These are phyloP conservation scores for Zygosaccharomyces siamensis DNA, from an alignment of 805 yeast species.

Conservation along the genomic window DNA sequence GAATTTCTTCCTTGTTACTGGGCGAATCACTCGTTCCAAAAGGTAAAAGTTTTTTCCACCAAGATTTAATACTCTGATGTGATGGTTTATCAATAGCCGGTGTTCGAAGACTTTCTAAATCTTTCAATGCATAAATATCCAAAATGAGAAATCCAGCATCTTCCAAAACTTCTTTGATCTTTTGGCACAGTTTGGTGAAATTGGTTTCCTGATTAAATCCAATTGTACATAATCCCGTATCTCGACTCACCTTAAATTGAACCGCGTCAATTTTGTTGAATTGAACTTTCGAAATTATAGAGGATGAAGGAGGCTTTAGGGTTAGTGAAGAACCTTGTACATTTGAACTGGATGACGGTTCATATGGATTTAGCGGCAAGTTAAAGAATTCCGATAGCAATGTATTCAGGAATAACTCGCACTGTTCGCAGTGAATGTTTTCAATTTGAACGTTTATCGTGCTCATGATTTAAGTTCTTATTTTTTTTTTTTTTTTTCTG, in stretches of 20 bases:
- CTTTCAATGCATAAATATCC: slow-evolving; percentile 9
- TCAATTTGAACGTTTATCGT: slow-evolving; percentile 25
- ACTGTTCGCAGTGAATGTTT: slow-evolving; percentile 54
- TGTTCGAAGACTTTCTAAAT: slow-evolving; percentile 14
- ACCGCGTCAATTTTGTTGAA: not conserved
- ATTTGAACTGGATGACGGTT: not conserved
- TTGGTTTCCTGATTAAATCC: slow-evolving; percentile 15
- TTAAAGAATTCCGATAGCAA: slow-evolving; percentile 27
- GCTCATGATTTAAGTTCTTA: not conserved
- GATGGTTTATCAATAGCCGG: not conserved
- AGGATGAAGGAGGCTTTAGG: slow-evolving; percentile 10
- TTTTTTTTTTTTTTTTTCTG: not conserved
- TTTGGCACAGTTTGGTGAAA: slow-evolving; percentile 14
- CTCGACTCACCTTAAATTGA: slow-evolving; percentile 6
- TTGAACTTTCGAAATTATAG: not conserved
- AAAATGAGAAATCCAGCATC: slow-evolving; percentile 13
- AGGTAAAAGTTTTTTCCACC: not conserved
- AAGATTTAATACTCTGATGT: not conserved
- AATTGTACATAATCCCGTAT: slow-evolving; percentile 5
- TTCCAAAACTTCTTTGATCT: slow-evolving; percentile 26
- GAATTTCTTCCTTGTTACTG: slow-evolving; percentile 28
- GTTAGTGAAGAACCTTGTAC: not conserved
- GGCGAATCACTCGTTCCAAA: not conserved
- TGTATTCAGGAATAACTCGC: slow-evolving; percentile 39
- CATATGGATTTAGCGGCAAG: not conserved